Conservation (phyloP, 306 rosid genomes). For the Sicyos baderoa region DNA sequence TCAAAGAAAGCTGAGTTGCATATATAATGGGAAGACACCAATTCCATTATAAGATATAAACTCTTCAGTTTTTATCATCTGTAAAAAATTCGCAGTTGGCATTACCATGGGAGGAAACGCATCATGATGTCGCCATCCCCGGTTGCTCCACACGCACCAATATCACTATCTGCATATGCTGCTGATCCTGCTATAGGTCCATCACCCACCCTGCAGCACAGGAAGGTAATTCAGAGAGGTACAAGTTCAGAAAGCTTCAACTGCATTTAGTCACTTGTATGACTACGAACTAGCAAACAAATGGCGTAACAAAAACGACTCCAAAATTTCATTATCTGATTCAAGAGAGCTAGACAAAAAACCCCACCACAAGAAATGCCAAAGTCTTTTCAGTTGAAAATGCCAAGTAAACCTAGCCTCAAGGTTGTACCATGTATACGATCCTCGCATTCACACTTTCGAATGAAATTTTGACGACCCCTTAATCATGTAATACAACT, state of each 20-base stretch:
- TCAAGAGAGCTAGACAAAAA: neutral
- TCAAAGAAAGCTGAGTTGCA: neutral
- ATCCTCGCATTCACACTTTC: neutral
- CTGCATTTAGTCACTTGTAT: neutral
- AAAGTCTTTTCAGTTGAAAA: neutral
- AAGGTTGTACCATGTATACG: neutral
- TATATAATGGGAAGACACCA: neutral
- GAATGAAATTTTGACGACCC: neutral
- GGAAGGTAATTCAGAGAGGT: neutral
- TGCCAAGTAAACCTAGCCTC: neutral
- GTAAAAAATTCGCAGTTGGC: neutral
- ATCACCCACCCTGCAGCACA: conserved; percentile 73
- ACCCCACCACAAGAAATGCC: neutral
- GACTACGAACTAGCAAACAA: neutral
- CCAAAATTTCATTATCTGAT: neutral
- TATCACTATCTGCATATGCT: conserved; percentile 64
- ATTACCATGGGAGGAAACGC: conserved; percentile 94
- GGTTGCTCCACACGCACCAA: conserved; percentile 91
- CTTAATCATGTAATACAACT: neutral
- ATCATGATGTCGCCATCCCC: conserved; percentile 93
- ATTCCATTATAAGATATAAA: neutral
- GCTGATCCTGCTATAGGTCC: conserved; percentile 90
- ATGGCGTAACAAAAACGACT: neutral
- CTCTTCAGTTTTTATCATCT: neutral
- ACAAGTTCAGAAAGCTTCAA: neutral